Conservation (phyloP, 108 stramenopile genomes). For the Schizochytrium sp. region DNA sequence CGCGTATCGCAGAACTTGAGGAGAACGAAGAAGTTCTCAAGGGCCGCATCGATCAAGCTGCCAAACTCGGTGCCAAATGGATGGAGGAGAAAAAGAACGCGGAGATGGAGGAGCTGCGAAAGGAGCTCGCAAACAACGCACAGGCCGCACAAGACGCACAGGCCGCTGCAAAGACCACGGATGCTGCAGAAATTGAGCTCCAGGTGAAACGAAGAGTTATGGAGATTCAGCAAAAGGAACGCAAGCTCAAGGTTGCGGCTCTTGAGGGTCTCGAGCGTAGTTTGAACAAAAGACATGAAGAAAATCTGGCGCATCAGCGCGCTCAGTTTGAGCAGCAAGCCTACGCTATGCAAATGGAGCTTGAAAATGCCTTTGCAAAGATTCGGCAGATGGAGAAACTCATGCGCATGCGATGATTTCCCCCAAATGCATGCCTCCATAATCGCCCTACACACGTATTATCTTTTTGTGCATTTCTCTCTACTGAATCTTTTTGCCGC, state of each 20-base stretch:
- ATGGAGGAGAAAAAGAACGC: constrained; percentile 59
- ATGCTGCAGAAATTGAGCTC: neutral
- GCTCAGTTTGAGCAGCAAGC: neutral
- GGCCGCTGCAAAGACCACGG: neutral
- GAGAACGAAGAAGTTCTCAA: constrained; percentile 4
- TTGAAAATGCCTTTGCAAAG: neutral
- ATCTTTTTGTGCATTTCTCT: neutral
- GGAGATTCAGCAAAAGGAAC: neutral
- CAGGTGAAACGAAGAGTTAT: neutral
- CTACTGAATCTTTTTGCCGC: too few species aligned
- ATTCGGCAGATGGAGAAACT: neutral
- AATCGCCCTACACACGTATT: neutral
- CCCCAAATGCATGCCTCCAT: neutral
- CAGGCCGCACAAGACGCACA: neutral
- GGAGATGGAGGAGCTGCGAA: constrained; percentile 1
- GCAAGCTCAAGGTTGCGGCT: neutral
- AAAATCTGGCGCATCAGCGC: neutral
- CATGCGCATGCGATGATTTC: neutral
- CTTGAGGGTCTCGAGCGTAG: neutral
- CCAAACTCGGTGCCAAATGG: constrained; percentile 45
- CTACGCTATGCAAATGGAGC: neutral
- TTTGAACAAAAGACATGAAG: neutral
- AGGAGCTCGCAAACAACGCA: neutral
- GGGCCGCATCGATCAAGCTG: neutral
- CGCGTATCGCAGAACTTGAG: constrained; percentile 21